phyloP scores from a whole-genome alignment of 2,329 filamentous ascomycete genomes.

The Fusarium sp. region DNA sequence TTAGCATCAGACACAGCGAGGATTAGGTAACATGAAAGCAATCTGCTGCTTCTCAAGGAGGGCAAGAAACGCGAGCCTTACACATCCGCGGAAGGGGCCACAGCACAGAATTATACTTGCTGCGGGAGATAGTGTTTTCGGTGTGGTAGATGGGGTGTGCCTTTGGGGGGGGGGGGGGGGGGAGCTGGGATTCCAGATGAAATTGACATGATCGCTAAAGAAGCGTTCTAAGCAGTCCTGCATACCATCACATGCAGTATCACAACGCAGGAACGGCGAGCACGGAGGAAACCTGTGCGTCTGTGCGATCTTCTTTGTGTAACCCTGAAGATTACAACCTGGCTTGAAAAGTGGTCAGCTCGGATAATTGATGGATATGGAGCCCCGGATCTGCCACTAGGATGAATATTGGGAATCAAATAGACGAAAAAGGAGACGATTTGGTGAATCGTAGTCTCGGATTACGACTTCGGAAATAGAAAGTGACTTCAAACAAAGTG shows the following conservation, averaged over 20 bases:
- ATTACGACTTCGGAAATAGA: neutral
- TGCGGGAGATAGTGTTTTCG: slow-evolving; percentile 6
- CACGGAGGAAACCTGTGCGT: slow-evolving; percentile 16
- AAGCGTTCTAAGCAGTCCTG: neutral
- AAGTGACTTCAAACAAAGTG: neutral
- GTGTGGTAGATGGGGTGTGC: slow-evolving; percentile 10
- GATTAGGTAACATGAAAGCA: neutral
- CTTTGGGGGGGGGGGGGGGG: neutral
- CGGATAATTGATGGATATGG: slow-evolving; percentile 35
- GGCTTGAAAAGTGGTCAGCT: slow-evolving; percentile 27
- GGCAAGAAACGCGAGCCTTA: neutral
- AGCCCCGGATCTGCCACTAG: slow-evolving; percentile 36
- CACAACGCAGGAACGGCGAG: slow-evolving; percentile 23
- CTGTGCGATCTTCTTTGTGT: slow-evolving; percentile 14
- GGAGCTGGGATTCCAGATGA: neutral
- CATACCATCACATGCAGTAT: slow-evolving; percentile 6
- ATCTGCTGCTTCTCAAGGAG: neutral
- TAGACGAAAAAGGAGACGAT: neutral
- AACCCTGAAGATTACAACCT: slow-evolving; percentile 1
- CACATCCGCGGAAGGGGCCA: neutral
- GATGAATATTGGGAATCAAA: slow-evolving; percentile 20
- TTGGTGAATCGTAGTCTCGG: neutral
- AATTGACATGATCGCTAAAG: neutral
- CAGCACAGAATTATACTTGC: slow-evolving; percentile 6
- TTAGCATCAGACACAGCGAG: neutral